Evolutionary conservation across 805 yeast genomes (phyloP), one percentile per base, ranked within the genome.

Genomic region (Metschnikowia lochheadii): DNA sequence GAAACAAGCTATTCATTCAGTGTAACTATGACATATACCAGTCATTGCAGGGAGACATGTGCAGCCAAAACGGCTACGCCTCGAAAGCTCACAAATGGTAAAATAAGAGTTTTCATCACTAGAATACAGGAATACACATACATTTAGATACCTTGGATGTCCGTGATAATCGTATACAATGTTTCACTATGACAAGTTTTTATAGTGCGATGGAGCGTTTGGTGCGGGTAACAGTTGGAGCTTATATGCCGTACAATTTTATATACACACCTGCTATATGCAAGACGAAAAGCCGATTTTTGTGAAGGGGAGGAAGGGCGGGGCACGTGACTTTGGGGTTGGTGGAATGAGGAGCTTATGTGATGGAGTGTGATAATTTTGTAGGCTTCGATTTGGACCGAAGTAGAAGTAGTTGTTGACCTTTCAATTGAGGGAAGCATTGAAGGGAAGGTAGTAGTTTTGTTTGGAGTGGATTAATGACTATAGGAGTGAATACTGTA

Each of bases 11-110:
- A 38, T 38, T 33, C 48, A 40, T 32, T 85, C 91, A 85, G 91
- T 85, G 91, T 85, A 85, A 85, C 91, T 86, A 86, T 86, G 91
- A 86, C 92, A 77, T 75, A 75, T 85, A 80, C 87, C 84, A 68
- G 72, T 80, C 85, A 80, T 73, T 60, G 82, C 83, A 72, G 63
- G 59, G 68, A 64, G 65, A 62, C 57, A 58, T 63, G 65, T 59
- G 67, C 75, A 77, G 73, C 79, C 77, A 81, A 82, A 76, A 77
- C 81, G 83, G 77, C 58, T 56, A 60, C 66, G 66, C 60, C 67
- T 58, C 67, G 57, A 40, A 57, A 60, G 76, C 77, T 73, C 77
- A 59, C 56, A 49, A 52, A 56, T 63, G 70, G 72, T 67, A 65
- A 59, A 59, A 61, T n/a, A 64, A 61, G 59, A 63, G 51, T 56